Evolutionary conservation across 306 rosid genomes (phyloP).

Genomic region (Parietaria judaica): DNA sequence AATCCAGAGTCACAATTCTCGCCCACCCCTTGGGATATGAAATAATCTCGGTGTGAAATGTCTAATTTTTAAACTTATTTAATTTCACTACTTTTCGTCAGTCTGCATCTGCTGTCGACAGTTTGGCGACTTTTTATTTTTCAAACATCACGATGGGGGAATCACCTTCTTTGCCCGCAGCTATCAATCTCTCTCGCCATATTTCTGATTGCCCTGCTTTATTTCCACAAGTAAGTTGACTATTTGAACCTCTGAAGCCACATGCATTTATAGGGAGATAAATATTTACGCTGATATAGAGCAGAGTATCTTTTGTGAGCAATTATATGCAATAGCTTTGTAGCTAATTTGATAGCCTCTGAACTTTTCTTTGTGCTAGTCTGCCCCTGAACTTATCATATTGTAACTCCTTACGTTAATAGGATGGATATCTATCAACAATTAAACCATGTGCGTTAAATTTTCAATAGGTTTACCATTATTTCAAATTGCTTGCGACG

Average conservation of each 20-base stretch:
- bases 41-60: background rate
- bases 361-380: too few species aligned
- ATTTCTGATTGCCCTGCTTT: slow-evolving; percentile 77
- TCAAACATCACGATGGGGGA: slow-evolving; percentile 86
- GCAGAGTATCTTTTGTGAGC: too few species aligned
- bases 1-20: background rate
- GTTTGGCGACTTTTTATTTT: slow-evolving; percentile 85
- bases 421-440: too few species aligned
- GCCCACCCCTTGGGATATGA: background rate
- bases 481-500: too few species aligned
- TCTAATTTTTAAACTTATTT: background rate
- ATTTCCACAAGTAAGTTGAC: slow-evolving; percentile 73
- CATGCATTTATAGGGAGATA: too few species aligned
- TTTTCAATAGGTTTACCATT: too few species aligned
- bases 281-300: too few species aligned
- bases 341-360: too few species aligned
- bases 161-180: slow-evolving; percentile 68
- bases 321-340: too few species aligned
- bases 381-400: too few species aligned
- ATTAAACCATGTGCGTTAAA: too few species aligned
- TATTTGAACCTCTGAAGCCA: background rate
- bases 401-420: too few species aligned
- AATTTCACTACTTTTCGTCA: slow-evolving; percentile 17
- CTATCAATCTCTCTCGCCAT: slow-evolving; percentile 68
- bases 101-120: slow-evolving; percentile 97